Evolutionary conservation across 495 filamentous ascomycete species (phyloP).

Genomic region (Aspergillus bridgeri): DNA sequence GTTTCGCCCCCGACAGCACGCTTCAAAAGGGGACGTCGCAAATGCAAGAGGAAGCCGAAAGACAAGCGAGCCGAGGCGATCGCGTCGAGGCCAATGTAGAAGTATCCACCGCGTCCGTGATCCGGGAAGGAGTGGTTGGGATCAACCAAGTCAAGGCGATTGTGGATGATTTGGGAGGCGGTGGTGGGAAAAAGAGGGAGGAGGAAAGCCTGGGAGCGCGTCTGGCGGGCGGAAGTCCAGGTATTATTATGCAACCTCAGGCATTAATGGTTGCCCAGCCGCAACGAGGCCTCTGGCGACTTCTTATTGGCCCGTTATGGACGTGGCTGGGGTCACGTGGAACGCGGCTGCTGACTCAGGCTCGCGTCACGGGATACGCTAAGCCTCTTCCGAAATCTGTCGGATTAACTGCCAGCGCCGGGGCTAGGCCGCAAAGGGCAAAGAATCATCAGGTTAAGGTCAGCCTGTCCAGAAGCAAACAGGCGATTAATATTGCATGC

Average conservation of each 20-base stretch:
- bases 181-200: conserved; percentile 10
- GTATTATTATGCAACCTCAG: neutral
- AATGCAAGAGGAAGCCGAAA: neutral
- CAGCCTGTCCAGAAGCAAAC: neutral
- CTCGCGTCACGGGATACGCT: neutral
- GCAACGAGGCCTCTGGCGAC: neutral
- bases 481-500: neutral
- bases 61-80: conserved; percentile 1
- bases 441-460: conserved; percentile 31
- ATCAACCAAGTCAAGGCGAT: neutral
- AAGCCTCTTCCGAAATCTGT: conserved; percentile 11
- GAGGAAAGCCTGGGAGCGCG: conserved; percentile 11
- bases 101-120: conserved; percentile 9
- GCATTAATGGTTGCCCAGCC: conserved; percentile 11
- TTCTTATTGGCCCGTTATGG: conserved; percentile 3
- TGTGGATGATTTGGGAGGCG: conserved; percentile 4
- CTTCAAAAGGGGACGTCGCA: conserved; percentile 4
- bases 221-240: conserved; percentile 6
- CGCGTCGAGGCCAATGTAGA: conserved; percentile 6
- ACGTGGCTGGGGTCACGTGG: conserved; percentile 28
- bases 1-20: conserved; percentile 9
- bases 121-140: conserved; percentile 7
- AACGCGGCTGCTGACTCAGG: neutral
- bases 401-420: neutral
- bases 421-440: conserved; percentile 24